phyloP scores from a whole-genome alignment of 2,329 filamentous ascomycete genomes.

The Ilyonectria robusta region DNA sequence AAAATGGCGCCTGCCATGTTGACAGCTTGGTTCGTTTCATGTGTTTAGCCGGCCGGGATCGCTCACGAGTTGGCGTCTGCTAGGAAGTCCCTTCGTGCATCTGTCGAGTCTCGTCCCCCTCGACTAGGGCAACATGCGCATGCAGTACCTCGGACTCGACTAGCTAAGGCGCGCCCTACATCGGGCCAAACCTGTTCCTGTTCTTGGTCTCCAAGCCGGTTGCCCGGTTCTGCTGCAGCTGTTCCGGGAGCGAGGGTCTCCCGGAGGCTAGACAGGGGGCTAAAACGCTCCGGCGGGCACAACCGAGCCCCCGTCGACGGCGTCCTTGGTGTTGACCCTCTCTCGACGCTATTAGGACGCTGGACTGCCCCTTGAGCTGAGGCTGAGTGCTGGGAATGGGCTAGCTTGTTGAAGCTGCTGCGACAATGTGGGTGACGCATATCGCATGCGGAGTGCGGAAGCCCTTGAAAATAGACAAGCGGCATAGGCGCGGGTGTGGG shows the following conservation, averaged over 20 bases:
- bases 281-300: slow-evolving; percentile 31
- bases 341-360: slow-evolving; percentile 13
- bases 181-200: slow-evolving; percentile 8
- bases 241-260: slow-evolving; percentile 18
- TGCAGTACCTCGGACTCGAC: background rate
- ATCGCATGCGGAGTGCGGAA: background rate
- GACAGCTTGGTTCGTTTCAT: slow-evolving; percentile 18
- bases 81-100: slow-evolving; percentile 2
- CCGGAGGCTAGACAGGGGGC: slow-evolving; percentile 19
- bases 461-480: background rate
- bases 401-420: slow-evolving; percentile 5
- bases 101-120: background rate
- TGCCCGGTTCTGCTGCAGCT: background rate
- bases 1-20: background rate
- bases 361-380: slow-evolving; percentile 26
- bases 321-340: slow-evolving; percentile 6
- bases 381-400: slow-evolving; percentile 11
- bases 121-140: slow-evolving; percentile 2
- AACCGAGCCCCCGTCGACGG: slow-evolving; percentile 26
- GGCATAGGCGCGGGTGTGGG: background rate
- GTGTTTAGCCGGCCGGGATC: slow-evolving; percentile 9
- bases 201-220: background rate
- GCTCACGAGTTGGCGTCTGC: slow-evolving; percentile 11
- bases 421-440: slow-evolving; percentile 1
- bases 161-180: background rate